Evolutionary conservation across 2,329 filamentous ascomycete species (phyloP), one percentile per base, ranked within the genome.

Genomic region (Fusarium fujikuroi): DNA sequence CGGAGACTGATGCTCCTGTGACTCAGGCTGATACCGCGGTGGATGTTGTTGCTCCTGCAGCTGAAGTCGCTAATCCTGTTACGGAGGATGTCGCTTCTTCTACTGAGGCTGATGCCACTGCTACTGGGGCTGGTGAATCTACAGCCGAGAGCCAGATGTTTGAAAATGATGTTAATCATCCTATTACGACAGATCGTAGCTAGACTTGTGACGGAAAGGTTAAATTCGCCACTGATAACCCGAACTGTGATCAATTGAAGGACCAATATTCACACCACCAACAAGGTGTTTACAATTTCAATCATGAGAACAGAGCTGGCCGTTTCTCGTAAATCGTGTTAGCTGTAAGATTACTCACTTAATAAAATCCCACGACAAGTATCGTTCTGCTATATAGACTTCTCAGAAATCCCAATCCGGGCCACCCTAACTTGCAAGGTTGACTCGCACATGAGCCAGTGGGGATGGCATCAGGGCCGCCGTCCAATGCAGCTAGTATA

Each of bases 121-220:
- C 6, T 6, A 46, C 18, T 21, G 44, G 0, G 18, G 44, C 25
- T 30, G 28, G 15, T 1, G 28, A 30, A 3, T n/a, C 19, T 1
- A 18, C 5, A 50, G 0, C n/a, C 2, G 30, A 19, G 7, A 19
- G 4, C 5, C 9, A 14, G 4, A 9, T 3, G 0, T 11, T 2
- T 0, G 15, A 19, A 5, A 2, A 16, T 5, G 16, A 14, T 5
- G 28, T 14, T 0, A 11, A 50, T 14, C 0, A 8, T 50, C 0
- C 16, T 18, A 12, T 7, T 0, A 32, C 14, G 0, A 12, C 28
- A 12, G 21, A n/a, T 0, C 28, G 46, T 32, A 12, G 7, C 7
- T 49, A 18, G 11, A 28, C 7, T 9, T 12, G 5, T 44, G n/a
- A 18, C 3, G 4, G 9, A 28, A 21, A 14, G 10, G 2, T 7